Base-by-base conservation (phyloP, 2,329 filamentous ascomycete species). In the Tothia fuscella region DNA sequence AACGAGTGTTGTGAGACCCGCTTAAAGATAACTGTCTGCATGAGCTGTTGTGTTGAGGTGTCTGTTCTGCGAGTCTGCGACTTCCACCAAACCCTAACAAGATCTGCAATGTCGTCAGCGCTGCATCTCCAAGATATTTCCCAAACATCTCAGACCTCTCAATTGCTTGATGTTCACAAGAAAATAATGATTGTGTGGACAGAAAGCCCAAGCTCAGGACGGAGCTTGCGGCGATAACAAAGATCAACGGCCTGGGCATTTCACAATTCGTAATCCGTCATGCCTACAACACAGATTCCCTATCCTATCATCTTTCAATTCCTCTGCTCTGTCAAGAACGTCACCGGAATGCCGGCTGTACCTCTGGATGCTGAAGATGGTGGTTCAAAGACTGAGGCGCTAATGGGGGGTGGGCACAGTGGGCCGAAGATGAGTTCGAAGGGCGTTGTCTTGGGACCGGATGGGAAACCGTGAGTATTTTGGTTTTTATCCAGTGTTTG, bases 401-500 rank as follows among this genome's bases (percentile, higher is more conserved):
- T n/a, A n/a, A n/a, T n/a, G n/a, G n/a, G n/a, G n/a, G n/a, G n/a
- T n/a, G n/a, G n/a, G n/a, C n/a, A n/a, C n/a, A n/a, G n/a, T n/a
- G n/a, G n/a, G n/a, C 31, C 24, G 17, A 41, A 40, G 37, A 34
- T 41, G 53, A 62, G 82, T 22, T 74, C 81, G 13, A 83, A 80
- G 53, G 82, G 82, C 48, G 69, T 89, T 2, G 72, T 89, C 28
- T 63, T 89, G 26, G 84, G 80, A 34, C 80, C 80, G 48, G 82
- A 91, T 64, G 84, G 84, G 43, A 91, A 91, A 62, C 84, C 84
- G 84, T 89, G 63, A 67, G 81, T 45, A 43, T 43, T 32, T 41
- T 48, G 5, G 29, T 36, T 28, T 6, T 21, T 20, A 35, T 35
- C 25, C 19, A 14, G n/a, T 17, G 42, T 44, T 49, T 57, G 49